These are phyloP conservation scores for Graphilbum sp. DNA, from an alignment of 2,329 filamentous ascomycete genomes.

Conservation along the genomic window DNA sequence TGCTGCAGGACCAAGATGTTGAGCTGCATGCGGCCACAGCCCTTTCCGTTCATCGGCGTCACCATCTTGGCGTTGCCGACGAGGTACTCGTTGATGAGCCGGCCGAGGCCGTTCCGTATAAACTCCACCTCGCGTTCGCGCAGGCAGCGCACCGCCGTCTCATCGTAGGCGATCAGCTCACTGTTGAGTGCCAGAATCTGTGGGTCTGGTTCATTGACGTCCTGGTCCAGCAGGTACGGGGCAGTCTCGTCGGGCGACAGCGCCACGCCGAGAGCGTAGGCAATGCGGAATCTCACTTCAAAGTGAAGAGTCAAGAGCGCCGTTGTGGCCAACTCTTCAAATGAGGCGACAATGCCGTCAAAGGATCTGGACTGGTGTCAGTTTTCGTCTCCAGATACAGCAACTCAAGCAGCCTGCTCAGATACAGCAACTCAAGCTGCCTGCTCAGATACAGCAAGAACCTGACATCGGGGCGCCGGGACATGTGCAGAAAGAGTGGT, in stretches of 20 bases:
- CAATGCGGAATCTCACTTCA: conserved; percentile 71
- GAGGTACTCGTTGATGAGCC: conserved; percentile 65
- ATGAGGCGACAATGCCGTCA: conserved; percentile 70
- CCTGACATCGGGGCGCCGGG: neutral
- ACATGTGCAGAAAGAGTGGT: neutral
- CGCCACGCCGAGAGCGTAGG: conserved; percentile 56
- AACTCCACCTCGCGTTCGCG: conserved; percentile 56
- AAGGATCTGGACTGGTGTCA: conserved; percentile 62
- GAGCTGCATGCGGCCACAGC: conserved; percentile 75
- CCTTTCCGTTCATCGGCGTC: conserved; percentile 68
- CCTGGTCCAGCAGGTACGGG: conserved; percentile 50
- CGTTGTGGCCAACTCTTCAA: conserved; percentile 62
- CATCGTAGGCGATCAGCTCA: conserved; percentile 75
- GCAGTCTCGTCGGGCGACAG: conserved; percentile 42
- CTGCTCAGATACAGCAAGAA: no score
- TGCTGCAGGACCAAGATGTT: conserved; percentile 93
- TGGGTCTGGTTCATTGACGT: conserved; percentile 62
- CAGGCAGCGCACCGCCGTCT: conserved; percentile 59
- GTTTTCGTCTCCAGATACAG: no score
- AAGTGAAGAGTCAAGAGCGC: conserved; percentile 76
- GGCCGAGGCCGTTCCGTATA: conserved; percentile 58
- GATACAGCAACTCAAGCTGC: no score
- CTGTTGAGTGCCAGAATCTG: conserved; percentile 70
- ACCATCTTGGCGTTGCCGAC: conserved; percentile 56
- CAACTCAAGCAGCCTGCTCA: no score